Conservation (phyloP, 2,329 filamentous ascomycete species). For the Colletotrichum sp. region DNA sequence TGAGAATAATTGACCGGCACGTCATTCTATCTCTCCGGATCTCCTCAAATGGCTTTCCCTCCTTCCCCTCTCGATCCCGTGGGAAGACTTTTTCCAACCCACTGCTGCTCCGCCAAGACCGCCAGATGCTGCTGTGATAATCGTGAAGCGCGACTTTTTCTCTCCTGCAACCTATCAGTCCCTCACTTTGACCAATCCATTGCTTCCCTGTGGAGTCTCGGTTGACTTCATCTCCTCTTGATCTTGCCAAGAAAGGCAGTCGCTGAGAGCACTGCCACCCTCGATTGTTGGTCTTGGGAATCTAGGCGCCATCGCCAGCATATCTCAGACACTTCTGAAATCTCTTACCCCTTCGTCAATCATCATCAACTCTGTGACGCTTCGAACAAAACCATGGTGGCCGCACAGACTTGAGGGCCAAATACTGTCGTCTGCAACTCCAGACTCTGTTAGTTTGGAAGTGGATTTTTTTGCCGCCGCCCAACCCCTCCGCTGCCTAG, state of each 20-base stretch:
- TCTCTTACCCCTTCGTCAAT: background rate
- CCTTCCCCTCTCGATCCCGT: slow-evolving; percentile 18
- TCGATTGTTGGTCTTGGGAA: background rate
- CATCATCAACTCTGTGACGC: background rate
- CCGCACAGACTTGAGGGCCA: background rate
- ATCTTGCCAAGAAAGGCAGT: slow-evolving; percentile 21
- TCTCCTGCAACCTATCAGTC: background rate
- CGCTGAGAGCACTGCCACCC: slow-evolving; percentile 20
- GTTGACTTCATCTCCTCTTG: slow-evolving; percentile 12
- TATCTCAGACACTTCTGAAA: background rate
- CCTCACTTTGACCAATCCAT: background rate
- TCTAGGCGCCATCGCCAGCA: background rate
- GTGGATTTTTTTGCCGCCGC: background rate
- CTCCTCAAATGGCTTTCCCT: slow-evolving; percentile 1
- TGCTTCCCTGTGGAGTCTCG: background rate
- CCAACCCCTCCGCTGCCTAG: background rate
- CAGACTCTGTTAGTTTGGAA: background rate
- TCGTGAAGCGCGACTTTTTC: slow-evolving; percentile 13
- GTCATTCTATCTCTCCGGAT: background rate
- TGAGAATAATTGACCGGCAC: slow-evolving; percentile 3
- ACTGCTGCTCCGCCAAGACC: slow-evolving; percentile 9
- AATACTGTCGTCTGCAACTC: background rate
- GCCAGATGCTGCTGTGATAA: slow-evolving; percentile 4
- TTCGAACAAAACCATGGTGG: background rate
- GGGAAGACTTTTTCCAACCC: background rate